A percentile compares a stretch with the other conserved stretches of the same genome.
Conservation (phyloP, 2,329 filamentous ascomycete genomes). For the Torrubiella hemipterigena region DNA sequence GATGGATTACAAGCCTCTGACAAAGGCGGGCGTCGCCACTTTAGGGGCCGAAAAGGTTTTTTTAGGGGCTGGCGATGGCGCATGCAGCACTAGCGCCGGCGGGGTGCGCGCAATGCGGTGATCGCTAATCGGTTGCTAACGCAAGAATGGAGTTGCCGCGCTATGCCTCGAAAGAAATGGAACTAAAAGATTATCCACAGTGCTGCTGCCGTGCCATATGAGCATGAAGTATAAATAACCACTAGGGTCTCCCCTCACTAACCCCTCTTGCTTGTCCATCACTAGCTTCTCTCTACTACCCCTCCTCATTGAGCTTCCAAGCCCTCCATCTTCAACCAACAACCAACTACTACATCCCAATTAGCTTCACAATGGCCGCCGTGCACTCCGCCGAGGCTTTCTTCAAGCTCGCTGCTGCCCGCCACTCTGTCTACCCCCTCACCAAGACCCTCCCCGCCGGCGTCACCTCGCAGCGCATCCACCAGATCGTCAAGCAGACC, state of each 20-base stretch:
- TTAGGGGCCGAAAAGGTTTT: too few species aligned
- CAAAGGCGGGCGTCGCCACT: too few species aligned
- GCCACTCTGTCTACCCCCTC: conserved; percentile 59
- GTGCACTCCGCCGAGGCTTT: conserved; percentile 35
- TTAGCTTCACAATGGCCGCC: conserved; percentile 29
- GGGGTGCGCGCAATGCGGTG: too few species aligned
- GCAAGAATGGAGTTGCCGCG: too few species aligned
- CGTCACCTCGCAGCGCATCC: conserved; percentile 38
- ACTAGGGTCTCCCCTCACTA: not conserved
- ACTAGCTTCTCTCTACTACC: not conserved
- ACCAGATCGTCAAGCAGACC: conserved; percentile 51
- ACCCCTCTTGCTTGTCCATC: not conserved
- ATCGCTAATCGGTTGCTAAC: too few species aligned
- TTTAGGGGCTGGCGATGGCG: too few species aligned
- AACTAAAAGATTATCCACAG: not conserved
- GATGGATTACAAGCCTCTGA: too few species aligned
- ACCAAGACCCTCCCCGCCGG: conserved; percentile 50
- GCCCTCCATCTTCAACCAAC: not conserved
- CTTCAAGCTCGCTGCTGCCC: conserved; percentile 52
- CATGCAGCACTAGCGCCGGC: too few species aligned
- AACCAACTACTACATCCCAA: conserved; percentile 4
- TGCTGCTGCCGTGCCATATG: not conserved
- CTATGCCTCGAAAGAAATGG: too few species aligned
- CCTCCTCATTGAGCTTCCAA: not conserved
- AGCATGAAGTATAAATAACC: not conserved